Conservation (phyloP, 2,329 filamentous ascomycete genomes). For the Colletotrichum gigasporum region DNA sequence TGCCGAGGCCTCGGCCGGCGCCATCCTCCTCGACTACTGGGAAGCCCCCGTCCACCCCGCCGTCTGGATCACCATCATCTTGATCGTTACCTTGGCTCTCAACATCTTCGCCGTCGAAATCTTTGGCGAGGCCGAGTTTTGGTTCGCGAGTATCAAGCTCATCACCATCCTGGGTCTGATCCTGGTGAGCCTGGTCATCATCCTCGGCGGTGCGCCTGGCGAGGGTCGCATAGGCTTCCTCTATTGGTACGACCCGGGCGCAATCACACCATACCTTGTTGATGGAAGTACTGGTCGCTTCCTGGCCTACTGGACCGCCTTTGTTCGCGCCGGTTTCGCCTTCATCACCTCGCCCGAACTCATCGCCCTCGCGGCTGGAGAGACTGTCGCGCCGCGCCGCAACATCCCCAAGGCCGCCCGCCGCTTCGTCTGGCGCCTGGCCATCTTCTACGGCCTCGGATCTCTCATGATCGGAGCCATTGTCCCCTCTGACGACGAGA, state of each 20-base stretch:
- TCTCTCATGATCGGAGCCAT: slow-evolving; percentile 70
- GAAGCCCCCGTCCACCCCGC: slow-evolving; percentile 58
- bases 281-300: slow-evolving; percentile 61
- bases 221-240: slow-evolving; percentile 54
- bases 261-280: slow-evolving; percentile 58
- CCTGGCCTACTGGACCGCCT: slow-evolving; percentile 66
- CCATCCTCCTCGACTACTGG: slow-evolving; percentile 71
- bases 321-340: slow-evolving; percentile 67
- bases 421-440: slow-evolving; percentile 69
- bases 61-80: slow-evolving; percentile 68
- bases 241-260: slow-evolving; percentile 49
- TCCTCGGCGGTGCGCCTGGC: slow-evolving; percentile 64
- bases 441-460: slow-evolving; percentile 71
- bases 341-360: slow-evolving; percentile 73
- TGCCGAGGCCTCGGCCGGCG: slow-evolving; percentile 66
- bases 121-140: slow-evolving; percentile 71
- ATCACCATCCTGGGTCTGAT: slow-evolving; percentile 67
- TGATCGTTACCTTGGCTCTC: slow-evolving; percentile 61
- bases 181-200: slow-evolving; percentile 64
- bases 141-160: slow-evolving; percentile 69
- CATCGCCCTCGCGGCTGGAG: slow-evolving; percentile 70
- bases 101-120: slow-evolving; percentile 66
- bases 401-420: slow-evolving; percentile 73
- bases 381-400: slow-evolving; percentile 70
- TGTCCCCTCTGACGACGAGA: slow-evolving; percentile 71